These are phyloP conservation scores for Clohesyomyces aquaticus DNA, from an alignment of 495 filamentous ascomycete species.

Conservation along the genomic window DNA sequence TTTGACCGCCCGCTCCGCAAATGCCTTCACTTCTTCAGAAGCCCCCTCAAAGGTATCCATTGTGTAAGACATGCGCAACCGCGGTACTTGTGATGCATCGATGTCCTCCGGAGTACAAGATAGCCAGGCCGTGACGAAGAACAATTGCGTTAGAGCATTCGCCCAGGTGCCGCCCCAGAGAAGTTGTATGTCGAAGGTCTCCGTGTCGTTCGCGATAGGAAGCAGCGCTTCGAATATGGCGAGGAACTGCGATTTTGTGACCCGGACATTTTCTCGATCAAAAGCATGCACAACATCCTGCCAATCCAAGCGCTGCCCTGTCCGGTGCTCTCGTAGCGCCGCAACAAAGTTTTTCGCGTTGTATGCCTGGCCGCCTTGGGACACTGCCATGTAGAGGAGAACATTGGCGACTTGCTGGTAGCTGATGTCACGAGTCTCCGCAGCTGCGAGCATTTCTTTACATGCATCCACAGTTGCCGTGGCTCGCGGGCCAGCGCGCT, in stretches of 20 bases:
- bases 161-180: conserved; percentile 94
- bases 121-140: conserved; percentile 82
- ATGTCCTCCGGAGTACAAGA: conserved; percentile 70
- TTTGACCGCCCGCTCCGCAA: conserved; percentile 73
- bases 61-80: conserved; percentile 76
- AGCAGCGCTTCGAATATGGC: conserved; percentile 76
- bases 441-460: conserved; percentile 67
- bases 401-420: conserved; percentile 83
- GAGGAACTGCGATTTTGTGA: conserved; percentile 79
- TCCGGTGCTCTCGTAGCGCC: conserved; percentile 60
- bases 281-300: conserved; percentile 77
- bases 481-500: conserved; percentile 67
- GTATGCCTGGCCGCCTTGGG: conserved; percentile 66
- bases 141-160: conserved; percentile 81
- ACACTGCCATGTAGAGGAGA: conserved; percentile 79
- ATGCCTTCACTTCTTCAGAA: conserved; percentile 67
- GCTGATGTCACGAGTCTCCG: conserved; percentile 67
- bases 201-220: conserved; percentile 65
- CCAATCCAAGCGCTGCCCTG: conserved; percentile 73
- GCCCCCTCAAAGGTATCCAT: conserved; percentile 75
- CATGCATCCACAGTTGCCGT: conserved; percentile 59
- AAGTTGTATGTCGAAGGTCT: conserved; percentile 71
- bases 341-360: conserved; percentile 73
- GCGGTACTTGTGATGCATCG: conserved; percentile 80
- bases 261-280: conserved; percentile 75